Percentiles rank a stretch among this genome's conserved stretches.
Evolutionary conservation across 2,329 filamentous ascomycete genomes (phyloP).

Genomic region (Eutypella sp.): DNA sequence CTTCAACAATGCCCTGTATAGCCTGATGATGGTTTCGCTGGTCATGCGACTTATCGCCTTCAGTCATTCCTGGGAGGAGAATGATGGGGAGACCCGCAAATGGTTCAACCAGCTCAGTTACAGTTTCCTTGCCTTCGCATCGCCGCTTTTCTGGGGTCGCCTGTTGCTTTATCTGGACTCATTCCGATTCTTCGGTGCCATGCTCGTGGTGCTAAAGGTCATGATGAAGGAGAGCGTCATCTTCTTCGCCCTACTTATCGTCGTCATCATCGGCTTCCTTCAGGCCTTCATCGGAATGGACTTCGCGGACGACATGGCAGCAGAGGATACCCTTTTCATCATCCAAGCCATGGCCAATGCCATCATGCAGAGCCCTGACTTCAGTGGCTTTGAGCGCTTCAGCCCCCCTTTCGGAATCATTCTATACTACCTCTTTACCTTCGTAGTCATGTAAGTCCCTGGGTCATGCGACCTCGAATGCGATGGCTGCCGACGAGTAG

Average conservation of each 20-base stretch:
- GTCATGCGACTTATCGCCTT: conserved; percentile 75
- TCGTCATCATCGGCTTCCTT: conserved; percentile 82
- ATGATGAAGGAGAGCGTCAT: conserved; percentile 95
- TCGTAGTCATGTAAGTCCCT: conserved; percentile 75
- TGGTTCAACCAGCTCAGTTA: conserved; percentile 79
- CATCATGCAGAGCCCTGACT: conserved; percentile 88
- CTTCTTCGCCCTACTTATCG: conserved; percentile 85
- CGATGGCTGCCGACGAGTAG: no score
- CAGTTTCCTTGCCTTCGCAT: conserved; percentile 87
- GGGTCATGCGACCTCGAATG: no score
- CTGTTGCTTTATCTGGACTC: conserved; percentile 89
- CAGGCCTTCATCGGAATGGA: conserved; percentile 94
- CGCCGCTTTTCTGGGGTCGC: conserved; percentile 95
- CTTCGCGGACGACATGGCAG: conserved; percentile 66
- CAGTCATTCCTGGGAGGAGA: conserved; percentile 42
- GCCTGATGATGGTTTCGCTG: conserved; percentile 72
- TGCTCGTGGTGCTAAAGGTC: conserved; percentile 93
- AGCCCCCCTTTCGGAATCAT: conserved; percentile 89
- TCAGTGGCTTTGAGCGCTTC: conserved; percentile 82
- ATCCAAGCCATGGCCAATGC: conserved; percentile 81
- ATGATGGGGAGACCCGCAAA: conserved; percentile 46
- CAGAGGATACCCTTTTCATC: conserved; percentile 68
- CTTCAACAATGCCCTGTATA: conserved; percentile 83
- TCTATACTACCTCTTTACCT: conserved; percentile 96
- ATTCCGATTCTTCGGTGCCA: conserved; percentile 92